Evolutionary conservation across 345 rosid genomes (phyloP), one percentile per base, ranked within the genome.

Genomic region (Dimocarpus longan): DNA sequence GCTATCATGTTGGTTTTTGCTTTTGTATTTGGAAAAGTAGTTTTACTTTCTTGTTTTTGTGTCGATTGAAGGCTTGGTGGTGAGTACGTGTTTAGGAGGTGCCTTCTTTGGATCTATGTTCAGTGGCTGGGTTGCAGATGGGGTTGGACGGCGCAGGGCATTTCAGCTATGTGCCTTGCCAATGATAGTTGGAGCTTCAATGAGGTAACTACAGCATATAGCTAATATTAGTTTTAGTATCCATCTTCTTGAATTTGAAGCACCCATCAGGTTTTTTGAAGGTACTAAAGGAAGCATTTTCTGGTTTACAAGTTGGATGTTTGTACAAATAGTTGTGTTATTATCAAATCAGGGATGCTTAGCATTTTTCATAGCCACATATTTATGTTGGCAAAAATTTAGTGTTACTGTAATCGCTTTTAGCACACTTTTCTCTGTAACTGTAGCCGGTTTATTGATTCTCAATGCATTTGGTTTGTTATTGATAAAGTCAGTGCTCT

Each of bases 71-170:
- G 98, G 99, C 78, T 86, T 95, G 54, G 99, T 92, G 72, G 99
- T 95, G 73, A 93, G 99, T 84, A 90, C 90, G 43, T 95, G 98
- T 80, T 87, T 95, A 84, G 99, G 92, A 18, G 99, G 99, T 56
- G 99, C 97, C 80, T 92, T 93, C 71, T 12, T 91, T 79, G 98
- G 99, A 83, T 95, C 95, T 39, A 52, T 92, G 81, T 84, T 93
- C 74, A 93, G 98, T 84, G 99, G 98, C 66, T 87, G 88, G 93
- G 87, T 95, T 37, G 93, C 97, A 8, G 99, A 95, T 85, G 98
- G 97, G 18, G 86, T 93, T 82, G 98, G 99, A 10, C 97, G 97
- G 39, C 93, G 98, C 67, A 84, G 93, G 87, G 94, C 96, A 71
- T 93, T 95, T 84, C 99, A 93, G 88, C 84, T 95, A 48, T 91